These are phyloP conservation scores for Aspergillus pseudonomiae DNA, from an alignment of 2,329 filamentous ascomycete genomes.

Conservation along the genomic window DNA sequence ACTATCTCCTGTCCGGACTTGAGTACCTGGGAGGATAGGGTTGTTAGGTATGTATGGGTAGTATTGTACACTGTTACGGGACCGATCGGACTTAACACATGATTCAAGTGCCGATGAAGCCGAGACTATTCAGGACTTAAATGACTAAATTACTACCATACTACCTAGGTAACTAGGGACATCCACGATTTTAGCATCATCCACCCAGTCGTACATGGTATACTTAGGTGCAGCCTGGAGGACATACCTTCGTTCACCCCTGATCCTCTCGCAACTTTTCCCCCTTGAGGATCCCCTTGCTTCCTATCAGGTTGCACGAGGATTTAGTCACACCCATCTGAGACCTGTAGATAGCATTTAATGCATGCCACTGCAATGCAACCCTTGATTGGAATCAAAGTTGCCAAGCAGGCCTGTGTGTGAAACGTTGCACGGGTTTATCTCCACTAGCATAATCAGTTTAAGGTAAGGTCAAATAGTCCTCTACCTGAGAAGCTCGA, in stretches of 20 bases:
- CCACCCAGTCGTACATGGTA: neutral
- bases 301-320: conserved; percentile 8
- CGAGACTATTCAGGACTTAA: neutral
- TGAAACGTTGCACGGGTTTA: conserved; percentile 44
- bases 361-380: conserved; percentile 27
- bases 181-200: neutral
- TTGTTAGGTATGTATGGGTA: neutral
- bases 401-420: conserved; percentile 31
- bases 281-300: conserved; percentile 8
- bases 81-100: neutral
- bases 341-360: conserved; percentile 6
- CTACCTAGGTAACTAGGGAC: neutral
- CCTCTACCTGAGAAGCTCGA: conserved; percentile 8
- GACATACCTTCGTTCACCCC: neutral
- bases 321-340: conserved; percentile 5
- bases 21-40: neutral
- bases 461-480: conserved; percentile 28
- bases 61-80: neutral
- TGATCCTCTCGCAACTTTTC: neutral
- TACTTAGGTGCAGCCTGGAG: neutral
- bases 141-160: neutral
- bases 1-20: neutral
- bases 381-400: conserved; percentile 33
- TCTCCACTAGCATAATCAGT: conserved; percentile 40
- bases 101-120: conserved; percentile 3